Conservation (phyloP, 2,329 filamentous ascomycete genomes). For the Penicillium sp. region DNA sequence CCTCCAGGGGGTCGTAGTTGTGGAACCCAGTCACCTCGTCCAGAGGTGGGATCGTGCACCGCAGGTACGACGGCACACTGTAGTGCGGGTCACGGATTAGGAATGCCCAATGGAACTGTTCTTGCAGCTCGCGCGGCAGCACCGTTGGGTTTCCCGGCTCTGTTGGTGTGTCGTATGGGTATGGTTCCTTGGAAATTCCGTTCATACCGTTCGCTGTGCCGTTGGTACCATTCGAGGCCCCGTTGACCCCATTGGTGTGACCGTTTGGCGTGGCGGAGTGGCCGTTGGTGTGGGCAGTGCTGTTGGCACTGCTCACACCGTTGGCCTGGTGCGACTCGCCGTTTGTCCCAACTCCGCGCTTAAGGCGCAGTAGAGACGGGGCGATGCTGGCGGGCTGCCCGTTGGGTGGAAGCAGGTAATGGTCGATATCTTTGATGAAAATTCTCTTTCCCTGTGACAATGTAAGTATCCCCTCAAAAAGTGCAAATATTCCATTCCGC, state of each 20-base stretch:
- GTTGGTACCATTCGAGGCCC: not conserved
- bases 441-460: slow-evolving; percentile 73
- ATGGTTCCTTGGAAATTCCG: slow-evolving; percentile 43
- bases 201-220: slow-evolving; percentile 20
- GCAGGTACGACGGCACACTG: slow-evolving; percentile 89
- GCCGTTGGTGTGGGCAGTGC: slow-evolving; percentile 18
- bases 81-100: slow-evolving; percentile 92
- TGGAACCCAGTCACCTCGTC: slow-evolving; percentile 79
- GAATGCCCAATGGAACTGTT: slow-evolving; percentile 90
- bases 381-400: slow-evolving; percentile 67
- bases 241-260: slow-evolving; percentile 12
- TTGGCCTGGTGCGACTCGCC: slow-evolving; percentile 19
- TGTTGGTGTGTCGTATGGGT: slow-evolving; percentile 56
- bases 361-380: slow-evolving; percentile 65
- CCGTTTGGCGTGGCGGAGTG: slow-evolving; percentile 18
- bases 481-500: slow-evolving; percentile 1
- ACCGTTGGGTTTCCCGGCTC: slow-evolving; percentile 81
- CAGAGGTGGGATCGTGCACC: slow-evolving; percentile 87
- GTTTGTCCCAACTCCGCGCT: slow-evolving; percentile 56
- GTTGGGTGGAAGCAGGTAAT: slow-evolving; percentile 81
- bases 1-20: slow-evolving; percentile 82
- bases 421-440: slow-evolving; percentile 97
- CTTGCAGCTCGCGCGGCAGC: slow-evolving; percentile 69
- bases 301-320: slow-evolving; percentile 22
- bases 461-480: slow-evolving; percentile 41